phyloP scores from a whole-genome alignment of 768 basidiomycete species.

The Chlorophyllum brunneum region DNA sequence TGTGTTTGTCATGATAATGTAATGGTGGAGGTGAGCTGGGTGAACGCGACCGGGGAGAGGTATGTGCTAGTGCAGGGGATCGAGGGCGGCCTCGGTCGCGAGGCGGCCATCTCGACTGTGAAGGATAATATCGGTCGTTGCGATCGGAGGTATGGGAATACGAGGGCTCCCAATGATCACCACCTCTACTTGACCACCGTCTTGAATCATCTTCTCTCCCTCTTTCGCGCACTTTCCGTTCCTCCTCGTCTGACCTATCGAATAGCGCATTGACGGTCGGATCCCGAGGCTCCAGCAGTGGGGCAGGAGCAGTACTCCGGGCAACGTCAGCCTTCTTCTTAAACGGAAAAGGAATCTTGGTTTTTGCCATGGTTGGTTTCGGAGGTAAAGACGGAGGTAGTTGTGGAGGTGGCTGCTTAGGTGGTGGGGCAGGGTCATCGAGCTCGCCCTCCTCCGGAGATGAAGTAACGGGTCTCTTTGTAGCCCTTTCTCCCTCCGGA shows the following conservation, averaged over 20 bases:
- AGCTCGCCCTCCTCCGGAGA: slow-evolving; percentile 84
- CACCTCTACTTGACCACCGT: slow-evolving; percentile 15
- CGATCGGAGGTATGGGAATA: slow-evolving; percentile 13
- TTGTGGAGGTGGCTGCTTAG: slow-evolving; percentile 20
- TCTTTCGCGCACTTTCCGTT: slow-evolving; percentile 26
- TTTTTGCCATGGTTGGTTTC: slow-evolving; percentile 31
- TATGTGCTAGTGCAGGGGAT: slow-evolving; percentile 24
- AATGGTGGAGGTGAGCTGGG: slow-evolving; percentile 9
- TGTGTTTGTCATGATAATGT: slow-evolving; percentile 31
- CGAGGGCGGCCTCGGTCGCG: slow-evolving; percentile 23
- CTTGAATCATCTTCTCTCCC: slow-evolving; percentile 30
- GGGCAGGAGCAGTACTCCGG: slow-evolving; percentile 12
- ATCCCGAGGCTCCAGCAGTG: slow-evolving; percentile 18
- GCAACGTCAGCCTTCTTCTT: slow-evolving; percentile 45
- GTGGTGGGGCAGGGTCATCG: slow-evolving; percentile 44
- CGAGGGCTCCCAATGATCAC: slow-evolving; percentile 36
- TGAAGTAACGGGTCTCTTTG: slow-evolving; percentile 56
- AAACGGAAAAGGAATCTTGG: slow-evolving; percentile 73
- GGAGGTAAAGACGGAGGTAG: slow-evolving; percentile 29
- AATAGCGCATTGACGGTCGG: slow-evolving; percentile 22
- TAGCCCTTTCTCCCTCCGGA: slow-evolving; percentile 42
- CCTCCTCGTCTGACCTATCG: slow-evolving; percentile 43
- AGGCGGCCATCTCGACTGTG: slow-evolving; percentile 6
- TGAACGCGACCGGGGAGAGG: slow-evolving; percentile 20
- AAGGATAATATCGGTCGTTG: slow-evolving; percentile 7